phyloP scores from a whole-genome alignment of 1,139 yeast genomes.

The Geotrichum europaeum region DNA sequence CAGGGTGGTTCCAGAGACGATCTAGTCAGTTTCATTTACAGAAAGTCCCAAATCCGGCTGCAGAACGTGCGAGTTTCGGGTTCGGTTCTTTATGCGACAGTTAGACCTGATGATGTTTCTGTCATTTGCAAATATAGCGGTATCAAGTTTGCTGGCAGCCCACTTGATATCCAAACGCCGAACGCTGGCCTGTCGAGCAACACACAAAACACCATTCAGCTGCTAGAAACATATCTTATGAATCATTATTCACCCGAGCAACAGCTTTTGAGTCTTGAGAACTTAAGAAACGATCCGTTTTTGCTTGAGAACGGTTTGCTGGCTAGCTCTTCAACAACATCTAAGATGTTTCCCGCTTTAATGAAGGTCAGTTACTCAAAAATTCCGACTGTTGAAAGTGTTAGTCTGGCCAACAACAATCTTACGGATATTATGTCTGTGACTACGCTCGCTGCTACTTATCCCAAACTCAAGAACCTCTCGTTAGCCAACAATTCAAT shows the following conservation, averaged over 20 bases:
- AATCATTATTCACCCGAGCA: slow-evolving; percentile 60
- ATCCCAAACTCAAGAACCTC: slow-evolving; percentile 69
- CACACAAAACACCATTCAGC: slow-evolving; percentile 43
- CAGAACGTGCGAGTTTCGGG: slow-evolving; percentile 44
- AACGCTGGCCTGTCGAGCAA: slow-evolving; percentile 23
- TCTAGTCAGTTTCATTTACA: slow-evolving; percentile 57
- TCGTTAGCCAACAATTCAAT: slow-evolving; percentile 74
- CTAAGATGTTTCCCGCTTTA: slow-evolving; percentile 86
- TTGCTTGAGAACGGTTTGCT: slow-evolving; percentile 62
- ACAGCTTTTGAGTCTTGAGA: slow-evolving; percentile 66
- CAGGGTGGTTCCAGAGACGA: slow-evolving; percentile 62
- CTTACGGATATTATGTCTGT: slow-evolving; percentile 59
- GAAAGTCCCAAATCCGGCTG: slow-evolving; percentile 58
- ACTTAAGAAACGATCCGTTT: slow-evolving; percentile 59
- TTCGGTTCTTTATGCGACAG: slow-evolving; percentile 50
- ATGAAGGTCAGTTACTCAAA: slow-evolving; percentile 69
- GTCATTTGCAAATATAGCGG: slow-evolving; percentile 62
- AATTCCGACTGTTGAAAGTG: slow-evolving; percentile 54
- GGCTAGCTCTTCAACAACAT: slow-evolving; percentile 48
- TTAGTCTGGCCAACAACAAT: slow-evolving; percentile 68
- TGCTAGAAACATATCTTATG: slow-evolving; percentile 55
- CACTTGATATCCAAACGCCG: slow-evolving; percentile 49
- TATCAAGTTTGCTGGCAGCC: slow-evolving; percentile 71
- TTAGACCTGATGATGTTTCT: slow-evolving; percentile 52
- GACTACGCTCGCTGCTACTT: slow-evolving; percentile 63